Base-by-base conservation (phyloP, 495 filamentous ascomycete species). In the Lophiostoma macrostomum region DNA sequence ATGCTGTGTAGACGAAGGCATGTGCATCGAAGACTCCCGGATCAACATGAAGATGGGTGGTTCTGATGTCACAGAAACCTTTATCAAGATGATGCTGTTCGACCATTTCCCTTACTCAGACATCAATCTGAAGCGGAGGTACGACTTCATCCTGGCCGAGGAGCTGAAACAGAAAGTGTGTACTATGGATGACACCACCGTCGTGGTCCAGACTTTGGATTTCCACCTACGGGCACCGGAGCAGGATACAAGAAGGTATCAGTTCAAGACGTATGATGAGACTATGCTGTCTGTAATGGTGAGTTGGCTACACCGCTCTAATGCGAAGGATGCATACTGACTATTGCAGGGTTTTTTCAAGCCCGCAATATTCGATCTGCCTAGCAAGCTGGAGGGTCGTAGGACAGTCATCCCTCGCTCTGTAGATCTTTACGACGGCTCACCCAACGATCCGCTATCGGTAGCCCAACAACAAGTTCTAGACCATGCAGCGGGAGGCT, bases 21-120 rank as follows among this genome's bases (percentile, higher is more conserved):
- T 98, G 76, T 90, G 86, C 66, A 74, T 95, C 24, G 91, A 95
- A 56, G 90, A 95, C 58, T 97, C 93, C 4, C 77, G 85, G 1
- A 76, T 98, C 56, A 98, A 97, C 64, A 74, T 97, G 40, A 97
- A 97, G 69, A 95, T 85, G 59, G 93, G 93, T 39, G 94, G 93
- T 1, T 79, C 76, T 41, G 93, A 98, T 70, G 86, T 96, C 34
- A 97, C 94, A 2, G 90, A 95, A 63, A 86, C 88, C 0, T 94
- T 98, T 58, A 76, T 95, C 61, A 93, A 90, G 69, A 95, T 96
- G 90, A 89, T 97, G 89, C 79, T 98, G 18, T 86, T 86, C 64
- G 89, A 95, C 65, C 81, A 90, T 56, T 96, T 98, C 64, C 91
- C 91, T 6, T 98, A 98, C 64, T 74, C 80, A 25, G 91, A 96